Conservation (phyloP, 805 yeast genomes). For the Wickerhamiella nectarea region DNA sequence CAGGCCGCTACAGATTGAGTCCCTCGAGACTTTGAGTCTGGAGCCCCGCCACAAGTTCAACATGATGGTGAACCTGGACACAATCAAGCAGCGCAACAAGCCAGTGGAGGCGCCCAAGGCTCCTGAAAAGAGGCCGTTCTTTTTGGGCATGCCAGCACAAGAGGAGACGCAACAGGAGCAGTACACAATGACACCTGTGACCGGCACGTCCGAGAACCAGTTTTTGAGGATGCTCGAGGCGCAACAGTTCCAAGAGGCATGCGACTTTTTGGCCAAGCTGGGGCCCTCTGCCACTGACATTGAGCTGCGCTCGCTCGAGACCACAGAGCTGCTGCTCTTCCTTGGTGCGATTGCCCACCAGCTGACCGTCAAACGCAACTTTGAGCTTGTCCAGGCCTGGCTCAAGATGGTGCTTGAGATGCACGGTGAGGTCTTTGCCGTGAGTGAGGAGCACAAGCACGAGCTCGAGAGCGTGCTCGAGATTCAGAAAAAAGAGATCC, state of each 20-base stretch:
- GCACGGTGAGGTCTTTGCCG: slow-evolving; percentile 66
- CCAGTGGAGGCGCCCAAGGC: slow-evolving; percentile 81
- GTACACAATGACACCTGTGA: background rate
- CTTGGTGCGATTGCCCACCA: slow-evolving; percentile 56
- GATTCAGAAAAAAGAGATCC: slow-evolving; percentile 31
- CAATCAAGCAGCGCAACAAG: slow-evolving; percentile 73
- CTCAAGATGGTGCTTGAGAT: slow-evolving; percentile 56
- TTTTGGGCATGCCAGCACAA: slow-evolving; percentile 35
- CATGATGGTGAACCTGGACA: slow-evolving; percentile 68
- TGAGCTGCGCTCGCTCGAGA: slow-evolving; percentile 64
- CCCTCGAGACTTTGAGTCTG: slow-evolving; percentile 57
- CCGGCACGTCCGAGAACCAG: slow-evolving; percentile 3
- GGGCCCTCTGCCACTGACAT: slow-evolving; percentile 73
- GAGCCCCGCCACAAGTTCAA: slow-evolving; percentile 69
- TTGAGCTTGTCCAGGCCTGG: slow-evolving; percentile 72
- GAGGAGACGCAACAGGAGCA: slow-evolving; percentile 15
- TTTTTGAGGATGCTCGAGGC: background rate
- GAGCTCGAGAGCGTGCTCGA: slow-evolving; percentile 40
- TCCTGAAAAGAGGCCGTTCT: slow-evolving; percentile 71
- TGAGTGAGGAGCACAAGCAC: slow-evolving; percentile 27
- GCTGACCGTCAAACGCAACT: slow-evolving; percentile 40
- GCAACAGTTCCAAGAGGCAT: slow-evolving; percentile 35
- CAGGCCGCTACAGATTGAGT: slow-evolving; percentile 39
- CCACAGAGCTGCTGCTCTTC: slow-evolving; percentile 53
- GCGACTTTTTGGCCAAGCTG: slow-evolving; percentile 40